Conservation (phyloP, 2,329 filamentous ascomycete genomes). For the Xylariaceae sp. region DNA sequence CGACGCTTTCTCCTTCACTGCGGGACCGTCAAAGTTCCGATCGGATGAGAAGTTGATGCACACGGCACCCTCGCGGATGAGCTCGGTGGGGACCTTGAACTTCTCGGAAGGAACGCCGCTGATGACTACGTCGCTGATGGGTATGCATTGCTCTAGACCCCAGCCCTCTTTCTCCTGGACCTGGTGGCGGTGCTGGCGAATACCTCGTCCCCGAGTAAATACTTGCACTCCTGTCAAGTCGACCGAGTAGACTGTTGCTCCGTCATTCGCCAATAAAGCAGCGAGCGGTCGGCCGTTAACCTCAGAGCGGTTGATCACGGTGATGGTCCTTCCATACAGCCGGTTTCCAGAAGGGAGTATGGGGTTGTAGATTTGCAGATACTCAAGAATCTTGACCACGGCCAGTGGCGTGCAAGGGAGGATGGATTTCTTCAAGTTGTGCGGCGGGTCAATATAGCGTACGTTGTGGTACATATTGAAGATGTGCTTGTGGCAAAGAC, state of each 20-base stretch:
- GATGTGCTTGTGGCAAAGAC: conserved; percentile 85
- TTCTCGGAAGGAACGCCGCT: conserved; percentile 80
- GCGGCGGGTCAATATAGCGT: conserved; percentile 77
- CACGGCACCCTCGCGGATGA: conserved; percentile 84
- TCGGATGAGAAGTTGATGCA: conserved; percentile 98
- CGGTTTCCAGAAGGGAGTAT: conserved; percentile 90
- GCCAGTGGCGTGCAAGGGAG: conserved; percentile 93
- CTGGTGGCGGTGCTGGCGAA: conserved; percentile 79
- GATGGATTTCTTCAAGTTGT: conserved; percentile 78
- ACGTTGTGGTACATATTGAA: conserved; percentile 99
- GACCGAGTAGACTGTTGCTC: conserved; percentile 89
- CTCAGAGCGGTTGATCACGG: conserved; percentile 92
- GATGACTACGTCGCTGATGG: conserved; percentile 89
- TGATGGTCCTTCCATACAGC: conserved; percentile 87
- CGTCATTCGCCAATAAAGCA: conserved; percentile 90
- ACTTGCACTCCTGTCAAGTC: conserved; percentile 87
- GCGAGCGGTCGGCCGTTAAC: conserved; percentile 91
- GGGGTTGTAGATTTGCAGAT: conserved; percentile 92
- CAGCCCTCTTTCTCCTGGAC: conserved; percentile 76
- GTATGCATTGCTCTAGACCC: conserved; percentile 72
- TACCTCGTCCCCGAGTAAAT: conserved; percentile 82
- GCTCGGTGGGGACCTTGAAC: conserved; percentile 81
- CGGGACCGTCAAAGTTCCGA: conserved; percentile 80
- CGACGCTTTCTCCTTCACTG: conserved; percentile 89
- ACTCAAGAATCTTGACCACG: conserved; percentile 93